Base-by-base conservation (phyloP, 2,329 filamentous ascomycete genomes). In the Tolypocladium tropicale region DNA sequence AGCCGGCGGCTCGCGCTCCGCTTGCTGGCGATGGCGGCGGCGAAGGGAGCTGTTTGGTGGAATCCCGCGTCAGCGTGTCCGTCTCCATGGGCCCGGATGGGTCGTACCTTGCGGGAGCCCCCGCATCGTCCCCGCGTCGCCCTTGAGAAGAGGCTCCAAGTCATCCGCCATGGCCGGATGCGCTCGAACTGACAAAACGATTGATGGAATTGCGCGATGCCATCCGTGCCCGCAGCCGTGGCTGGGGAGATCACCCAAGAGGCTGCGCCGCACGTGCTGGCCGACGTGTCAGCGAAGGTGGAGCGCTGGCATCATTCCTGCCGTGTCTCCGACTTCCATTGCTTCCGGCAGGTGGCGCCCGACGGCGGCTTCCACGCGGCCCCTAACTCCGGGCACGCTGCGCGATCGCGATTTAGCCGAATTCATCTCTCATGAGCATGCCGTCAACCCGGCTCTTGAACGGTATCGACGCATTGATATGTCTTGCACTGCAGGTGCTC, bases 1-100 rank as follows among this genome's bases (percentile, higher is more conserved):
- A 84, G 69, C 28, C 61, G 65, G 5, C 65, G 61, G 28, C 60
- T 57, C 14, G 64, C 57, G 28, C 65, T 59, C 23, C 67, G 61
- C 33, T 49, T 53, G 6, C 68, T 71, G 3, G 64, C 55, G 2
- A 68, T 56, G 50, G 73, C 70, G 6, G 59, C 61, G 33, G 72
- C 65, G 65, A 70, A 75, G 21, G 67, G 63, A 2, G 41, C 48
- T 10, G 34, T 36, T 10, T 3, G 3, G 1, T 14, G n/a, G 10
- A 41, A n/a, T n/a, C n/a, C n/a, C n/a, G 12, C 6, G 23, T 43
- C 39, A 43, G 39, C 39, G 21, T 25, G 10, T 10, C 14, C 11
- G 6, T n/a, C 37, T 21, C 18, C n/a, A 12, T 10, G 18, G 6
- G 37, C 18, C 7, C 39, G 39, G n/a, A 5, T 21, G 21, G 10